Evolutionary conservation across 2,329 filamentous ascomycete species (phyloP).

Genomic region (Arthroderma uncinatum): DNA sequence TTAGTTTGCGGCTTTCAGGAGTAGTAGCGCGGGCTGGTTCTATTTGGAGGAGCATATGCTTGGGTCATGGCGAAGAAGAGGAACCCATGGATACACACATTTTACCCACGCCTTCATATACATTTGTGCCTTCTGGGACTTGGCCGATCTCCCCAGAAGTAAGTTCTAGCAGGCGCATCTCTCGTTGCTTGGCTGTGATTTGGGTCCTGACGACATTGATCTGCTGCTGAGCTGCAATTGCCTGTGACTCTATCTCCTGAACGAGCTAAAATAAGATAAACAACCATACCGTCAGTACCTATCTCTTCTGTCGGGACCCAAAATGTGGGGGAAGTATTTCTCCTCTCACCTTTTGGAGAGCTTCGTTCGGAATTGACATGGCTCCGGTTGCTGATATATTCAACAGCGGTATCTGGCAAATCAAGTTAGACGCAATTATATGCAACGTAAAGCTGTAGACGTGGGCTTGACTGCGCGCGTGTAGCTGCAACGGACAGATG

Average conservation of each 20-base stretch:
- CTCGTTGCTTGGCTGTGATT: constrained; percentile 73
- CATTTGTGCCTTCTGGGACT: constrained; percentile 61
- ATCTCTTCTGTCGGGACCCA: neutral
- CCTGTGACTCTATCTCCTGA: constrained; percentile 87
- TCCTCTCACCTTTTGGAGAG: constrained; percentile 61
- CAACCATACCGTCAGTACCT: neutral
- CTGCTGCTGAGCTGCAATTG: constrained; percentile 79
- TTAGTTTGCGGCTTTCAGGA: neutral
- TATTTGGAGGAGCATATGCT: neutral
- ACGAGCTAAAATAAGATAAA: constrained; percentile 56
- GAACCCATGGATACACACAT: constrained; percentile 55
- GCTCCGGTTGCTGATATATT: constrained; percentile 17
- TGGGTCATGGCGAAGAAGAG: constrained; percentile 11
- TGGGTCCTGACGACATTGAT: constrained; percentile 77
- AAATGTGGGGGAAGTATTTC: neutral
- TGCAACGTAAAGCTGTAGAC: neutral
- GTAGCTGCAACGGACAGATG: too few relatives aligned
- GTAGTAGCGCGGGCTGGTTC: neutral
- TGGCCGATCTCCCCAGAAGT: constrained; percentile 73
- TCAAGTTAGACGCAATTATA: neutral
- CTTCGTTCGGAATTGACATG: constrained; percentile 92
- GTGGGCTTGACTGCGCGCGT: neutral
- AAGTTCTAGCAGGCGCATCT: constrained; percentile 77
- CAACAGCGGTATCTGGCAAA: neutral
- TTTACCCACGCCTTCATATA: constrained; percentile 94